phyloP scores from a whole-genome alignment of 306 rosid genomes.

The Sechiopsis laciniata region DNA sequence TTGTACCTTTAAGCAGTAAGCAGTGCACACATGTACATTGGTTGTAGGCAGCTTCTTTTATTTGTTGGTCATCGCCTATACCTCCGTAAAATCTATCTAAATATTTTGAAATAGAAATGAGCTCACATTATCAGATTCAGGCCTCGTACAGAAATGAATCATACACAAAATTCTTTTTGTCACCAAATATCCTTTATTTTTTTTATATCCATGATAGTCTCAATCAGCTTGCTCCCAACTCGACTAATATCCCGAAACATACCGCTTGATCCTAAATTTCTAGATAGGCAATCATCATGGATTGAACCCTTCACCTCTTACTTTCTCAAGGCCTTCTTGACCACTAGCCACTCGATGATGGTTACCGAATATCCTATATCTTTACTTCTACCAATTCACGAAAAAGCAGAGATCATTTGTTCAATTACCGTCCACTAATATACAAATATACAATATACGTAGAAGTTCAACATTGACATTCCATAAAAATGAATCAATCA shows the following conservation, averaged over 20 bases:
- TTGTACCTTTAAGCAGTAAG: conserved; percentile 5
- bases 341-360: too few relatives aligned
- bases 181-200: background rate
- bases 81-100: background rate
- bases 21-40: background rate
- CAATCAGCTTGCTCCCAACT: too few relatives aligned
- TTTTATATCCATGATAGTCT: background rate
- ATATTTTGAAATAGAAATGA: conserved; percentile 4
- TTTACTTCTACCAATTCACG: background rate
- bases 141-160: background rate
- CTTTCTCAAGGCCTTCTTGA: too few relatives aligned
- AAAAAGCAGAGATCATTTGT: background rate
- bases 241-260: too few relatives aligned
- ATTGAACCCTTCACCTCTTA: too few relatives aligned
- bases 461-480: background rate
- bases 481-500: background rate
- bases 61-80: background rate
- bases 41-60: background rate
- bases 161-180: background rate
- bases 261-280: too few relatives aligned
- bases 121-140: background rate
- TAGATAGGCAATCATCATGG: too few relatives aligned
- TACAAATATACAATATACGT: background rate
- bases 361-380: background rate
- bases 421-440: background rate